phyloP scores from a whole-genome alignment of 2,329 filamentous ascomycete genomes.

The Aspergillus fumigatus region DNA sequence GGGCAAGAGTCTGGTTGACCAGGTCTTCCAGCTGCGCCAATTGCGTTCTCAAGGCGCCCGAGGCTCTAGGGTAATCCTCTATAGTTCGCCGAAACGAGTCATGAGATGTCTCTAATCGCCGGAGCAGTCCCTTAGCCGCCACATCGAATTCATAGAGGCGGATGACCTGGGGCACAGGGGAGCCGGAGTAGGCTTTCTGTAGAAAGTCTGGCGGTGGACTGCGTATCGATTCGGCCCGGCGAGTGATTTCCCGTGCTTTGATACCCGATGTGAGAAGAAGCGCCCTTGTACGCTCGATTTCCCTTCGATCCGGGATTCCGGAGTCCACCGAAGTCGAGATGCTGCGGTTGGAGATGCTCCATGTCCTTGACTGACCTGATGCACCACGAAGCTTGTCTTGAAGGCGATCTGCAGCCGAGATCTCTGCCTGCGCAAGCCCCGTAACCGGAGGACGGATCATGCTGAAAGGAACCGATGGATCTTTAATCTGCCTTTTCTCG shows the following conservation, averaged over 20 bases:
- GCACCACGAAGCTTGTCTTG: conserved; percentile 32
- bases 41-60: conserved; percentile 41
- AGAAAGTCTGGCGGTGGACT: conserved; percentile 34
- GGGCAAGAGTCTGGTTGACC: conserved; percentile 48
- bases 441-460: conserved; percentile 41
- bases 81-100: conserved; percentile 42
- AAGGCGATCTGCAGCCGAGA: conserved; percentile 20
- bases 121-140: conserved; percentile 50
- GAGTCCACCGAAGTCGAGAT: conserved; percentile 33
- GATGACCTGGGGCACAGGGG: conserved; percentile 38
- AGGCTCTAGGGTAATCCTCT: conserved; percentile 43
- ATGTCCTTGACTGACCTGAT: conserved; percentile 46
- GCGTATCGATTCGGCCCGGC: conserved; percentile 54
- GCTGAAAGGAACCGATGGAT: conserved; percentile 25
- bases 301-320: conserved; percentile 56
- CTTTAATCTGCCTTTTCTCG: conserved; percentile 23
- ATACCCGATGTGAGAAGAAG: conserved; percentile 81
- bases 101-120: conserved; percentile 43
- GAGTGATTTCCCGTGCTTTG: conserved; percentile 76
- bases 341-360: conserved; percentile 55
- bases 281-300: conserved; percentile 72
- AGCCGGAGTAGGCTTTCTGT: conserved; percentile 23
- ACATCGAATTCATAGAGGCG: conserved; percentile 51
- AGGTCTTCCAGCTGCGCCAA: conserved; percentile 43
- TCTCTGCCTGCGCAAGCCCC: conserved; percentile 40